Percentiles rank a stretch among this genome's conserved stretches.
Conservation (phyloP, 2,329 filamentous ascomycete genomes). For the Mycosphaerelloides madeirae region DNA sequence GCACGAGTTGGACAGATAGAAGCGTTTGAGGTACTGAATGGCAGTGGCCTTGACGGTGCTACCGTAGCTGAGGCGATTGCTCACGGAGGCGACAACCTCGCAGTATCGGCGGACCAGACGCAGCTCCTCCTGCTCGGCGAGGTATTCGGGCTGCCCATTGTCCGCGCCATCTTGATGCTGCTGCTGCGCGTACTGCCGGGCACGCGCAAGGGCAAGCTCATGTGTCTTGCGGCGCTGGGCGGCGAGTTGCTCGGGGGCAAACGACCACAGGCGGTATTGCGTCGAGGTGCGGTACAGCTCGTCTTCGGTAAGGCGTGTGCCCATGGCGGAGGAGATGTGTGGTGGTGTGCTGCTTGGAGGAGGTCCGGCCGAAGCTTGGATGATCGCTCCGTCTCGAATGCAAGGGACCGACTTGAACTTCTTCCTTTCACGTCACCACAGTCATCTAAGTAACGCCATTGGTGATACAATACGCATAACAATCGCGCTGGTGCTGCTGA, state of each 20-base stretch:
- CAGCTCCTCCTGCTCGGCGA: constrained; percentile 78
- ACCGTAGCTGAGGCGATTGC: constrained; percentile 57
- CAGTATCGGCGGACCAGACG: constrained; percentile 77
- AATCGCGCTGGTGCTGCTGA: too few species aligned
- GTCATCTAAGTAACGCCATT: too few species aligned
- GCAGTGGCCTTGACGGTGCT: constrained; percentile 67
- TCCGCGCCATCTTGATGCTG: constrained; percentile 36
- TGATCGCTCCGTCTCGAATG: too few species aligned
- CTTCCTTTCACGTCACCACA: too few species aligned
- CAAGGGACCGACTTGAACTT: too few species aligned
- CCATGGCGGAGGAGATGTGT: constrained; percentile 10
- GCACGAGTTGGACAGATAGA: constrained; percentile 91
- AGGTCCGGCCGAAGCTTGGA: neutral
- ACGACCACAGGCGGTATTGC: constrained; percentile 91
- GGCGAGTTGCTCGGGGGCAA: constrained; percentile 66
- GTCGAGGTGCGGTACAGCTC: constrained; percentile 84
- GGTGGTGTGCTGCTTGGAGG: neutral
- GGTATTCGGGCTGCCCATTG: constrained; percentile 62
- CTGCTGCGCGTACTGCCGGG: constrained; percentile 46
- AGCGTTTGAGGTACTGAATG: constrained; percentile 83
- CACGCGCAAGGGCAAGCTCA: constrained; percentile 65
- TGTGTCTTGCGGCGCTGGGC: constrained; percentile 76
- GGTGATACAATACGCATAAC: too few species aligned
- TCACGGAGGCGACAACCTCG: constrained; percentile 44
- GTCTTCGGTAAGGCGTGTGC: constrained; percentile 67